Conservation (phyloP, 345 rosid genomes). For the Anastatica hierochuntica region DNA sequence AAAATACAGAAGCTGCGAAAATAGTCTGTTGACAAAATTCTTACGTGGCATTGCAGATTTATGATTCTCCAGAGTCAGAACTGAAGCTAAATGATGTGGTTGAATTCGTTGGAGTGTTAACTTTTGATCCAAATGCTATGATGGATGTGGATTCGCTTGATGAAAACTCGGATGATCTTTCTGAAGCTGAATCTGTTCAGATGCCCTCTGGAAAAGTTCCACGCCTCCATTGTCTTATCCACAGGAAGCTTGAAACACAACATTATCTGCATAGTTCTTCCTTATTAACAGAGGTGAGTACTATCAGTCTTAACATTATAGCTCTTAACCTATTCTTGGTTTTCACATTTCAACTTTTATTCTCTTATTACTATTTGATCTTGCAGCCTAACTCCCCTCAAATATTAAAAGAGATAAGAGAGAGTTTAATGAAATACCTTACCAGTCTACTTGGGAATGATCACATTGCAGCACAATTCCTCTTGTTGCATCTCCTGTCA, state of each 20-base stretch:
- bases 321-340: not conserved
- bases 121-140: slow-evolving; percentile 40
- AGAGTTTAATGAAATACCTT: slow-evolving; percentile 59
- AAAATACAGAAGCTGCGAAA: too few relatives aligned
- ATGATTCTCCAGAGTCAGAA: slow-evolving; percentile 70
- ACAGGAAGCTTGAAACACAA: slow-evolving; percentile 57
- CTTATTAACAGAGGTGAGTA: slow-evolving; percentile 50
- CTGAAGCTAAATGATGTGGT: slow-evolving; percentile 79
- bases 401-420: slow-evolving; percentile 47
- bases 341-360: not conserved
- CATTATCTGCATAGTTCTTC: slow-evolving; percentile 44
- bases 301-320: not conserved
- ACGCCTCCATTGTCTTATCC: slow-evolving; percentile 74
- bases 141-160: slow-evolving; percentile 32
- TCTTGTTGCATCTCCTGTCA: slow-evolving; percentile 70
- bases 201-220: slow-evolving; percentile 71
- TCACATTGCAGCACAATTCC: not conserved
- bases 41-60: slow-evolving; percentile 39
- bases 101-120: slow-evolving; percentile 77
- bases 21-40: not conserved
- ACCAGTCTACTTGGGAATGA: slow-evolving; percentile 24
- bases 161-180: slow-evolving; percentile 34
- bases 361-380: slow-evolving; percentile 8
- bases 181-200: slow-evolving; percentile 43
- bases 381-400: slow-evolving; percentile 49